These are phyloP conservation scores for Simplicillium sp. DNA, from an alignment of 2,329 filamentous ascomycete species.

Conservation along the genomic window DNA sequence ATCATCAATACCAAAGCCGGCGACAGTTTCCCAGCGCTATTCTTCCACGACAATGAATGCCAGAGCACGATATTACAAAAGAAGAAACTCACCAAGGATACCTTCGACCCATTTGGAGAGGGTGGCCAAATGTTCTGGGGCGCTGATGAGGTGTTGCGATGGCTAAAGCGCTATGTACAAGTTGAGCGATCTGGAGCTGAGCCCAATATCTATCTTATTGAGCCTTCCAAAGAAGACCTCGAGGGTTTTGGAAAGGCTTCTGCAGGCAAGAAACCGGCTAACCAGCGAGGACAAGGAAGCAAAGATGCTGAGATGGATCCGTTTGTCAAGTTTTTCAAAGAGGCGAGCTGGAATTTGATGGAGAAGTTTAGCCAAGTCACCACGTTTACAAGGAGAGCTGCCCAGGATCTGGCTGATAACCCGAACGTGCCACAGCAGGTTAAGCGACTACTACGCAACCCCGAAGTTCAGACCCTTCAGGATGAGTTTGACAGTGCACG, in stretches of 20 bases:
- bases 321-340: slow-evolving; percentile 85
- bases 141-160: slow-evolving; percentile 86
- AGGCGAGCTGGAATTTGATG: slow-evolving; percentile 91
- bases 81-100: slow-evolving; percentile 74
- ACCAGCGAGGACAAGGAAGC: slow-evolving; percentile 26
- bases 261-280: slow-evolving; percentile 21
- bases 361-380: slow-evolving; percentile 97
- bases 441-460: slow-evolving; percentile 73
- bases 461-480: slow-evolving; percentile 88
- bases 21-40: slow-evolving; percentile 88
- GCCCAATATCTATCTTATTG: slow-evolving; percentile 82
- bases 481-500: slow-evolving; percentile 96
- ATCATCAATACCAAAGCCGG: slow-evolving; percentile 87
- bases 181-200: slow-evolving; percentile 81
- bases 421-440: slow-evolving; percentile 85
- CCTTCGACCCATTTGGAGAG: slow-evolving; percentile 83
- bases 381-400: slow-evolving; percentile 85
- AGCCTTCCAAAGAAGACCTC: slow-evolving; percentile 78
- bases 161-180: slow-evolving; percentile 75
- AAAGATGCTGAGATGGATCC: slow-evolving; percentile 79
- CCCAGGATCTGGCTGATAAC: slow-evolving; percentile 86
- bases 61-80: slow-evolving; percentile 91
- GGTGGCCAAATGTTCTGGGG: slow-evolving; percentile 92
- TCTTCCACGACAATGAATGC: slow-evolving; percentile 97
- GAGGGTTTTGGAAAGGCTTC: slow-evolving; percentile 65